Evolutionary conservation across 2,329 filamentous ascomycete genomes (phyloP).

Genomic region (Alternaria tenuissima): DNA sequence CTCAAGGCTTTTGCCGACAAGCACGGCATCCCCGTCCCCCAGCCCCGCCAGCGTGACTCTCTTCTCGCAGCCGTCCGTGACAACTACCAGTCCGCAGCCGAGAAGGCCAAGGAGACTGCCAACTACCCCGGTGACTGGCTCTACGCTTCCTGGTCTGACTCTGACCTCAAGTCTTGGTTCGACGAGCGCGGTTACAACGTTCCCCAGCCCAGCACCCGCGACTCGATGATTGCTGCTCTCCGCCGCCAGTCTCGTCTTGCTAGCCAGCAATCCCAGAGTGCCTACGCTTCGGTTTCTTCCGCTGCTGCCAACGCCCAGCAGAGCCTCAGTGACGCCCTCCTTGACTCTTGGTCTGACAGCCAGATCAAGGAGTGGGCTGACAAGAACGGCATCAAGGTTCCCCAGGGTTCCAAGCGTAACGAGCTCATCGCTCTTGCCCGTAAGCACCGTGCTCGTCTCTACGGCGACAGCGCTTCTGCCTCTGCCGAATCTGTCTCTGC

Average conservation of each 20-base stretch:
- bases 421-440: slow-evolving; percentile 89
- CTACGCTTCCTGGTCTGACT: slow-evolving; percentile 89
- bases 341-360: slow-evolving; percentile 89
- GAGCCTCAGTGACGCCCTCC: slow-evolving; percentile 80
- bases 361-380: slow-evolving; percentile 93
- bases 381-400: slow-evolving; percentile 87
- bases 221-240: slow-evolving; percentile 86
- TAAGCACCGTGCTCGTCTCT: slow-evolving; percentile 79
- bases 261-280: slow-evolving; percentile 71
- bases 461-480: slow-evolving; percentile 67
- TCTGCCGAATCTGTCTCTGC: slow-evolving; percentile 46
- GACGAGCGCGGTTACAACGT: slow-evolving; percentile 86
- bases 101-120: slow-evolving; percentile 77
- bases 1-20: slow-evolving; percentile 93
- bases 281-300: slow-evolving; percentile 54
- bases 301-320: slow-evolving; percentile 69
- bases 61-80: slow-evolving; percentile 79
- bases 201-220: slow-evolving; percentile 83
- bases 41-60: slow-evolving; percentile 85
- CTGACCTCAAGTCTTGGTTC: slow-evolving; percentile 92
- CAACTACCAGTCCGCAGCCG: slow-evolving; percentile 80
- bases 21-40: slow-evolving; percentile 84
- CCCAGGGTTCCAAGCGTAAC: slow-evolving; percentile 89
- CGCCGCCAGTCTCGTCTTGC: slow-evolving; percentile 89
- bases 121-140: slow-evolving; percentile 96